Base-by-base conservation (phyloP, 2,329 filamentous ascomycete species). In the Penicillium thymicola region DNA sequence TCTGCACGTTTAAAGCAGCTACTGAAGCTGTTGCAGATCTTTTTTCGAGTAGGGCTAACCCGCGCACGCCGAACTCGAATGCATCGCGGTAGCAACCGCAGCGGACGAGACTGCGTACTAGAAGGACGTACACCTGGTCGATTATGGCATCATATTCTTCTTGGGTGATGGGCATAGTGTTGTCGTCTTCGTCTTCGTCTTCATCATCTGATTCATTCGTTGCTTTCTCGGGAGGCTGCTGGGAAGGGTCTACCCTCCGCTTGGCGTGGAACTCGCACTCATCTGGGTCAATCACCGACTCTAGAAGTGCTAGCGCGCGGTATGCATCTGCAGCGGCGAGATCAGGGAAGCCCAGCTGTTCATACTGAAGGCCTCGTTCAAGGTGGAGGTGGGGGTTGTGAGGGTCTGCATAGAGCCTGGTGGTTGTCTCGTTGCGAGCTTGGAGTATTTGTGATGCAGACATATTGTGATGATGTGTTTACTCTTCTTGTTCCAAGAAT, bases 321-420 rank as follows among this genome's bases (percentile, higher is more conserved):
- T 97, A 97, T 5, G 91, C 90, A 78, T 97, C 92, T 34, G 91
- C 90, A 11, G 88, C 87, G 5, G 92, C 92, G 38, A 99, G 83
- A 72, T 99, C 94, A 0, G 91, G 90, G 72, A 96, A 97, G 37
- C 86, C 90, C 45, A 97, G 81, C 44, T 85, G 79, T 16, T 86
- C 82, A 72, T 97, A 86, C 41, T 89, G 79, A 34, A 83, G 77
- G 25, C 90, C 90, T 32, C 92, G 85, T 28, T 71, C 65, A 13
- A 79, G 67, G 57, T 78, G 72, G 5, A 70, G 63, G 36, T 71
- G 65, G 7, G 75, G 74, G 54, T 77, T 77, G 63, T 78, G 76
- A 2, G 75, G 73, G 45, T 75, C 71, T 30, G 67, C 56, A 51
- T 72, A 71, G 16, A 78, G 70, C 25, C 65, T 58, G 32, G 66